Evolutionary conservation across 139 green algal genomes (phyloP).

Genomic region (Micractinium sp.): DNA sequence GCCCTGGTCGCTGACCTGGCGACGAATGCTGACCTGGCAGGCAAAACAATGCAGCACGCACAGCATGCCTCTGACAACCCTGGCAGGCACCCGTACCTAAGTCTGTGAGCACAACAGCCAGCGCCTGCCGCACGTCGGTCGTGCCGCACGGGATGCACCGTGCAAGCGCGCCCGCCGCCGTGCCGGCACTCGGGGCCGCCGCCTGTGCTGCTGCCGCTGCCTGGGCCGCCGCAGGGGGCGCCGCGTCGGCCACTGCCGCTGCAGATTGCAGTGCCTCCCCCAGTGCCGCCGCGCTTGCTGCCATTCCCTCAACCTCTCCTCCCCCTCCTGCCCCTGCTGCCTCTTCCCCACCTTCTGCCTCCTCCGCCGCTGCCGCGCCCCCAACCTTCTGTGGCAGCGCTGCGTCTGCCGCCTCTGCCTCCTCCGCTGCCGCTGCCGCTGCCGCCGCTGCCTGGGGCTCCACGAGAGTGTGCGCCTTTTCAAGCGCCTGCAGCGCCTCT

Average conservation of each 20-base stretch:
- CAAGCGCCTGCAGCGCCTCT: conserved; percentile 56
- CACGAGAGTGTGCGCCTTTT: conserved; percentile 11
- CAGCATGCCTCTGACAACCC: too few species aligned
- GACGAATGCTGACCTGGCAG: too few species aligned
- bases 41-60: too few species aligned
- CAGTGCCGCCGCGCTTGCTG: neutral
- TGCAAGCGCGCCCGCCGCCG: neutral
- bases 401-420: neutral
- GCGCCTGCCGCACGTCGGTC: conserved; percentile 47
- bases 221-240: neutral
- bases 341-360: neutral
- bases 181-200: neutral
- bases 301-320: neutral
- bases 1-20: too few species aligned
- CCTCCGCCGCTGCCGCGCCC: neutral
- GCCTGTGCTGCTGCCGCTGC: neutral
- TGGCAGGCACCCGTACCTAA: conserved; percentile 50
- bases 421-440: neutral
- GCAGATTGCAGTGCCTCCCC: neutral
- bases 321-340: neutral
- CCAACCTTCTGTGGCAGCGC: neutral
- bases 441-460: neutral
- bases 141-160: neutral
- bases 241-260: neutral
- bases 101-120: conserved; percentile 87